Evolutionary conservation across 1,284 basidiomycete species (phyloP), one percentile per base, ranked within the genome.

Genomic region (Gymnopus androsaceus): DNA sequence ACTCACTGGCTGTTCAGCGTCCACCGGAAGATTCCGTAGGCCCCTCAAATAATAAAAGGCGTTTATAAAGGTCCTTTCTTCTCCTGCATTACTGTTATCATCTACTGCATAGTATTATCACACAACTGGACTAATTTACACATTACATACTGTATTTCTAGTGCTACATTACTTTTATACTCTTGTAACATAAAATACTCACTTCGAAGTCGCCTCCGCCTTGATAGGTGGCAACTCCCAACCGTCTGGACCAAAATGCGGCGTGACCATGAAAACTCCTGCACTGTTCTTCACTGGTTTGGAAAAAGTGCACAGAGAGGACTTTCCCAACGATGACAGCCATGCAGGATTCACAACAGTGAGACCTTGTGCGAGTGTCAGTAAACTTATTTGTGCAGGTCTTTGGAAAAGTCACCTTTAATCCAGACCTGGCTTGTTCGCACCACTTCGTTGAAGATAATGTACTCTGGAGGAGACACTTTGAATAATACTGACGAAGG

Each of bases 291-390:
- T 90, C 28, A 85, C 68, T 0, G 94, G 90, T 70, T 95, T 95
- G 4, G 90, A 92, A 69, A 93, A 98, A 1, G 87, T 90, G 72
- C 95, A 98, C 49, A 98, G 73, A 0, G 87, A 79, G 46, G 82
- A 78, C 45, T 82, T 85, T 15, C 92, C 96, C 11, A 99, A 78
- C 1, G 82, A 82, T 2, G 90, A 79, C 37, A 99, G 72, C 97
- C 97, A 99, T 8, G 84, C 82, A 1, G 94, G 84, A 71, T 99
- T 97, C 62, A 98, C 82, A 41, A 88, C 80, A 0, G 95, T 97
- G 23, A 95, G 65, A 31, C 85, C 91, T 93, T 63, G n/a, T 1
- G 55, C n/a, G 54, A 27, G 28, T 17, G 52, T 63, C 12, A 63
- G 57, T 38, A 19, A 57, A 42, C 19, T 59, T 52, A 50, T 36